A percentile compares a stretch with the other conserved stretches of the same genome.
Conservation (phyloP, 305 asterid species). For the Plantago rigida region DNA sequence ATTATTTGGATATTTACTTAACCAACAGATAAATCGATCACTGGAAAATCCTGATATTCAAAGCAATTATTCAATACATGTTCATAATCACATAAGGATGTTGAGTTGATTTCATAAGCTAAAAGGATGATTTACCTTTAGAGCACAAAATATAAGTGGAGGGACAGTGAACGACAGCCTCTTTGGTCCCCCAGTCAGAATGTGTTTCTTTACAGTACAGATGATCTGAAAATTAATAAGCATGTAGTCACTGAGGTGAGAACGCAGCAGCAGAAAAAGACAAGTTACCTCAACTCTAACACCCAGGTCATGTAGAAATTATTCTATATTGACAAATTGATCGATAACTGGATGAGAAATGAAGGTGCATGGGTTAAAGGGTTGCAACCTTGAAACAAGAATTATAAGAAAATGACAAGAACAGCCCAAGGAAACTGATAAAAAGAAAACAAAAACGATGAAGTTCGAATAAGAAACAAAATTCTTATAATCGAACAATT, state of each 20-base stretch:
- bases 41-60: too few relatives aligned
- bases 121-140: constrained; percentile 51
- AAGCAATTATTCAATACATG: too few relatives aligned
- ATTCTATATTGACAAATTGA: constrained; percentile 11
- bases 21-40: too few relatives aligned
- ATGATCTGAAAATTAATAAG: constrained; percentile 55
- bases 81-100: background rate
- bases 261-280: constrained; percentile 9
- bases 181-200: constrained; percentile 78
- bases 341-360: constrained; percentile 9
- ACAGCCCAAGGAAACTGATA: background rate
- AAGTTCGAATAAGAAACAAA: background rate
- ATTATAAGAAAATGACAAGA: background rate
- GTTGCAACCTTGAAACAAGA: constrained; percentile 2
- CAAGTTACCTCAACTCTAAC: constrained; percentile 1
- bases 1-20: too few relatives aligned
- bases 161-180: constrained; percentile 88
- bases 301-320: constrained; percentile 14
- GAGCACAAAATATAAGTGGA: constrained; percentile 73
- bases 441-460: background rate
- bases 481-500: background rate
- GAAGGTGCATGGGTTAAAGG: background rate
- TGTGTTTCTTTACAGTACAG: constrained; percentile 75
- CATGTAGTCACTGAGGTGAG: constrained; percentile 16
- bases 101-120: constrained; percentile 20